Evolutionary conservation across 2,329 filamentous ascomycete genomes (phyloP), one percentile per base, ranked within the genome.

Genomic region (Clathrospora elynae): DNA sequence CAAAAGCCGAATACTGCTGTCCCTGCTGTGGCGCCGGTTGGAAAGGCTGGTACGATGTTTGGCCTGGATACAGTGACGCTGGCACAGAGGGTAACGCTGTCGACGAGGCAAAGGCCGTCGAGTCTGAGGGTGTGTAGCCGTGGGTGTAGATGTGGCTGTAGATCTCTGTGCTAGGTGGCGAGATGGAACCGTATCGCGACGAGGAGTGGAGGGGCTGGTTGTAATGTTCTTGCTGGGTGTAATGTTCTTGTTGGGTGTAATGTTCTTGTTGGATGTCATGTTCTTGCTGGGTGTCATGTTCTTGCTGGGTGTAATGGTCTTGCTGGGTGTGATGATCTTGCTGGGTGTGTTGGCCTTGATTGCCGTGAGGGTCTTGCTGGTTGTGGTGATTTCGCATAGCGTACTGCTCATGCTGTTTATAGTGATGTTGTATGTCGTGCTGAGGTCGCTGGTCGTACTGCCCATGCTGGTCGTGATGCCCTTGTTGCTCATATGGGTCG

Each of bases 401-500:
- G 28, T 51, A 44, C 10, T 30, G 26, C n/a, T 19, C 14, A 10
- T 45, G 41, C 31, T 38, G 40, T n/a, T 48, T 39, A 29, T 18
- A 33, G 13, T 12, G 8, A 9, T 32, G 8, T 26, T 35, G 26
- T 51, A 48, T 2, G 35, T 28, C 19, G 19, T 29, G 38, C 10
- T 38, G 39, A 12, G 28, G 17, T 11, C 34, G 38, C 16, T 38
- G 33, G 13, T 16, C 30, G 35, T 51, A 51, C 4, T 42, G 24
- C 6, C 24, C 19, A 7, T 42, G 46, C 10, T 51, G 42, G 34
- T 44, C 49, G 32, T 58, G 51, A 10, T 39, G 46, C 22, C 42
- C 42, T 3, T 33, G 29, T 6, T 53, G 48, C 20, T 51, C 50
- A 20, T 49, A 55, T 13, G 54, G 51, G 34, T 42, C 33, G 37